A percentile compares a stretch with the other conserved stretches of the same genome.
phyloP scores from a whole-genome alignment of 495 filamentous ascomycete genomes.

The Halenospora varia region DNA sequence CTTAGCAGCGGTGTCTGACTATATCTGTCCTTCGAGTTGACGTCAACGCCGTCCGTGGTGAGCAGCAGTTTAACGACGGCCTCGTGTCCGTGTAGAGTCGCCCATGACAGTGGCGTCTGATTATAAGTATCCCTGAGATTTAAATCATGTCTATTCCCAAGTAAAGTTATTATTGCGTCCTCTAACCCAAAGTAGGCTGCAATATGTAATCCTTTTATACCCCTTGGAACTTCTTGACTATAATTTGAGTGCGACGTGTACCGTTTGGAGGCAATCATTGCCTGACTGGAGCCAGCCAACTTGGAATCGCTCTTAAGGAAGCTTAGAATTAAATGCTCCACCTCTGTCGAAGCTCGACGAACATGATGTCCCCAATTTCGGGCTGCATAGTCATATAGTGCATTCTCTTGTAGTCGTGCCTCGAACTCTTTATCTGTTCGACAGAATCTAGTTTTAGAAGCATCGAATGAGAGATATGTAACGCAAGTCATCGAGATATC shows the following conservation, averaged over 20 bases:
- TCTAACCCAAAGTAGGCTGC: slow-evolving; percentile 22
- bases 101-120: slow-evolving; percentile 1
- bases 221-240: too few relatives aligned
- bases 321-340: background rate
- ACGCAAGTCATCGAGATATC: slow-evolving; percentile 38
- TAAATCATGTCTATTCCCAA: background rate
- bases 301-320: slow-evolving; percentile 23
- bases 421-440: too few relatives aligned
- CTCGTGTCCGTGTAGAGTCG: background rate
- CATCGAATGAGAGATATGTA: too few relatives aligned
- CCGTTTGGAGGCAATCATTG: slow-evolving; percentile 4
- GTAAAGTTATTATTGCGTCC: background rate
- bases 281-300: slow-evolving; percentile 17
- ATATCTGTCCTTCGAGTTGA: too few relatives aligned
- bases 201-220: slow-evolving; percentile 24
- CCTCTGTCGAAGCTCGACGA: slow-evolving; percentile 9
- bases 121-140: background rate
- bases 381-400: slow-evolving; percentile 14
- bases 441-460: too few relatives aligned
- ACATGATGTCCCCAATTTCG: slow-evolving; percentile 36
- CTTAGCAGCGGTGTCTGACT: too few relatives aligned
- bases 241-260: too few relatives aligned
- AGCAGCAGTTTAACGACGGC: too few relatives aligned
- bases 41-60: too few relatives aligned
- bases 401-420: slow-evolving; percentile 27